Evolutionary conservation across 306 rosid species (phyloP).

Genomic region (Cucumis hystrix): DNA sequence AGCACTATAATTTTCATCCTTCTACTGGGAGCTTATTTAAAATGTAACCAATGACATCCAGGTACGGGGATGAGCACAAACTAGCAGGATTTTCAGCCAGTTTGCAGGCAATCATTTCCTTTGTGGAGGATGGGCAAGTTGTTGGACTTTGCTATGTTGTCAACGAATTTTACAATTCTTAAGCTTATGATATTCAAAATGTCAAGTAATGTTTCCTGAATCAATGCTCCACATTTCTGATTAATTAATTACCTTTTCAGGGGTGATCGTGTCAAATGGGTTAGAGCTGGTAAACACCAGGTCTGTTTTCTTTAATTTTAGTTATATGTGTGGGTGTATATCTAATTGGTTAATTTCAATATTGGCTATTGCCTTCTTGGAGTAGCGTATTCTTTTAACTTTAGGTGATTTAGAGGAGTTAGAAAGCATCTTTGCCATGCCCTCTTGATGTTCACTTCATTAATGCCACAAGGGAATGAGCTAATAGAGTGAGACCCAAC

Average conservation of each 20-base stretch:
- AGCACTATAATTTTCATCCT: not conserved
- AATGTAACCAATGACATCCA: constrained; percentile 15
- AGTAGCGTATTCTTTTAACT: not conserved
- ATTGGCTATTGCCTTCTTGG: not conserved
- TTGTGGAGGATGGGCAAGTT: constrained; percentile 76
- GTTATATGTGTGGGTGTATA: not conserved
- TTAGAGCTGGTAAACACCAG: constrained; percentile 93
- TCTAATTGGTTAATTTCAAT: not conserved
- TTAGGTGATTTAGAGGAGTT: not conserved
- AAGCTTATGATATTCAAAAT: not conserved
- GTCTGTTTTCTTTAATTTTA: constrained; percentile 21
- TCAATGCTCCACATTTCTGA: constrained; percentile 9
- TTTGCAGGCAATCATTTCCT: constrained; percentile 93
- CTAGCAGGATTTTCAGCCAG: constrained; percentile 98
- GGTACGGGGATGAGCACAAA: constrained; percentile 92
- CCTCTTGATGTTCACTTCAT: not conserved
- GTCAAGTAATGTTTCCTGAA: not conserved
- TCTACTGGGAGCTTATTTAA: constrained; percentile 8
- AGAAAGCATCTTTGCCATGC: not conserved
- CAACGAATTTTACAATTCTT: not conserved
- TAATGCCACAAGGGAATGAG: not conserved
- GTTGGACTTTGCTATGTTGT: constrained; percentile 14
- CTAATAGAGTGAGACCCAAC: not conserved
- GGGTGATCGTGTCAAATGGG: constrained; percentile 66
- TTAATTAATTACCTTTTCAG: constrained; percentile 28